phyloP scores from a whole-genome alignment of 2,329 filamentous ascomycete genomes.

The Fusarium sterilihyphosum region DNA sequence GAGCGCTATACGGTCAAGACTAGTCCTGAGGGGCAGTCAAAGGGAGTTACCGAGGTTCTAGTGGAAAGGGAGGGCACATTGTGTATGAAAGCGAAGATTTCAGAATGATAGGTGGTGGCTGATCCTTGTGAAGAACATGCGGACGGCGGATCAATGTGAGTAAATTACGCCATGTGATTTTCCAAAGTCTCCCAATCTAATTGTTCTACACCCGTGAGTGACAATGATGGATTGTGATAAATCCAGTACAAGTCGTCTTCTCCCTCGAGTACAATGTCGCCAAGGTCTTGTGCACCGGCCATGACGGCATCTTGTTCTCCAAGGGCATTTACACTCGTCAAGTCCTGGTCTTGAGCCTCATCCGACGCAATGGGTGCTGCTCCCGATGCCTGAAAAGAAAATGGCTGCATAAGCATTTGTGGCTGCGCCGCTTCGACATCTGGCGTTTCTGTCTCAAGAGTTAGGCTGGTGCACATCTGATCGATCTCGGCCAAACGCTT shows the following conservation, averaged over 20 bases:
- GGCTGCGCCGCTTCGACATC: neutral
- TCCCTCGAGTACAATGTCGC: constrained; percentile 20
- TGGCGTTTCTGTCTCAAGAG: neutral
- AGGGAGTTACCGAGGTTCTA: neutral
- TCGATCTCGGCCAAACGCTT: constrained; percentile 24
- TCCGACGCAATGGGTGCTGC: neutral
- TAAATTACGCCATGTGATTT: neutral
- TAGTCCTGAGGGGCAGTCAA: neutral
- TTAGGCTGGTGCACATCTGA: constrained; percentile 18
- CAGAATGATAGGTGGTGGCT: neutral
- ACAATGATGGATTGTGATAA: constrained; percentile 18
- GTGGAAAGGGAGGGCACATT: neutral
- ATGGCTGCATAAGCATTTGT: constrained; percentile 1
- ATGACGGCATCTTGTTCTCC: neutral
- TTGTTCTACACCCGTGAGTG: constrained; percentile 17
- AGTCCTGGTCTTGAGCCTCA: neutral
- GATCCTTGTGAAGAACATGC: neutral
- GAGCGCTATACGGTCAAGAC: neutral
- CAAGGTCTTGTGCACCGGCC: constrained; percentile 10
- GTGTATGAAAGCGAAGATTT: neutral
- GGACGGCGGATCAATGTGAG: neutral
- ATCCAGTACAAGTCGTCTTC: constrained; percentile 27
- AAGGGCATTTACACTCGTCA: neutral
- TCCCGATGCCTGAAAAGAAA: neutral
- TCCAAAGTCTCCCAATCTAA: constrained; percentile 25